Evolutionary conservation across 495 filamentous ascomycete genomes (phyloP).

Genomic region (Aspergillus avenaceus): DNA sequence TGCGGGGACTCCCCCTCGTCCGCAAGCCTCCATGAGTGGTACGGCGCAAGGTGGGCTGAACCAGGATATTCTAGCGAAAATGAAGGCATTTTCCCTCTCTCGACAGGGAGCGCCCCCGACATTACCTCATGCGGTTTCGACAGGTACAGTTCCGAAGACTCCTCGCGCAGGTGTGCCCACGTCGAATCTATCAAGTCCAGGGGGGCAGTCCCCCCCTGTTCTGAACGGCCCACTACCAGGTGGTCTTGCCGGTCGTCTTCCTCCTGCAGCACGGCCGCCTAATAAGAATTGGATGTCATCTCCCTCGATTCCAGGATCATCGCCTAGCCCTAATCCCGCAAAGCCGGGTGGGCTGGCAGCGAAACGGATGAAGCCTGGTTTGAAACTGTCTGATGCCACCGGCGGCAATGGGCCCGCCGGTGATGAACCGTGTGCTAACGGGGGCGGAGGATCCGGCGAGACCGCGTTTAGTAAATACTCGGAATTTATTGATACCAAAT

Average conservation of each 20-base stretch:
- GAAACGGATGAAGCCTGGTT: constrained; percentile 47
- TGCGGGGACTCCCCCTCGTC: constrained; percentile 39
- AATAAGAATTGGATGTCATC: constrained; percentile 49
- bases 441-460: constrained; percentile 33
- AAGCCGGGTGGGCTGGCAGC: constrained; percentile 51
- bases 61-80: constrained; percentile 76
- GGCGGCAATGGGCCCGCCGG: constrained; percentile 25
- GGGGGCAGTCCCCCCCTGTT: constrained; percentile 13
- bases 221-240: constrained; percentile 28
- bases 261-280: constrained; percentile 33
- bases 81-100: constrained; percentile 71
- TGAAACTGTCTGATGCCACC: constrained; percentile 49
- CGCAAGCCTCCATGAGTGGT: constrained; percentile 50
- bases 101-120: constrained; percentile 51
- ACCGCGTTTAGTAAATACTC: constrained; percentile 87
- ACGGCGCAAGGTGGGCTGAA: constrained; percentile 56
- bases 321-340: constrained; percentile 26
- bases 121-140: constrained; percentile 30
- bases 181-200: constrained; percentile 5
- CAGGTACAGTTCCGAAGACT: constrained; percentile 30
- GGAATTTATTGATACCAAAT: constrained; percentile 85
- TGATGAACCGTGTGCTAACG: constrained; percentile 12
- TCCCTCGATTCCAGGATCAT: constrained; percentile 32
- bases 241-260: constrained; percentile 35
- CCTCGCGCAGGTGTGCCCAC: constrained; percentile 12